Percentiles rank a stretch among this genome's conserved stretches.
phyloP scores from a whole-genome alignment of 305 asterid genomes.

The Fraxinus paxiana region DNA sequence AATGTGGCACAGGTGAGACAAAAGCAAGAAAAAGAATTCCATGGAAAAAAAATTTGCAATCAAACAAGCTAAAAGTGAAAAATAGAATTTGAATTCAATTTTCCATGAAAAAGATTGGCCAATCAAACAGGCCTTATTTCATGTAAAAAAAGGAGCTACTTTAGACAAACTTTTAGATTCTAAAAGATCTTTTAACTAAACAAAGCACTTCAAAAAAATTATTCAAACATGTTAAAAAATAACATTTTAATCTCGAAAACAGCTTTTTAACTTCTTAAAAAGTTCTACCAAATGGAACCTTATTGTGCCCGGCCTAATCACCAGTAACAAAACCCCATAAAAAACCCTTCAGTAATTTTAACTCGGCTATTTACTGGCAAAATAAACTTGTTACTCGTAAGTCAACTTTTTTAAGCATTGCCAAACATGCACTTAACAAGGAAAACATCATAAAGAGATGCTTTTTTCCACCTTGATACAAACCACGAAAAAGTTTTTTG shows the following conservation, averaged over 20 bases:
- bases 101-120: no score
- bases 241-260: no score
- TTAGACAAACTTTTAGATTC: no score
- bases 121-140: no score
- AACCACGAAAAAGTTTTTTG: background rate
- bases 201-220: background rate
- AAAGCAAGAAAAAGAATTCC: no score
- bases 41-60: no score
- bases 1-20: no score
- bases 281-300: background rate
- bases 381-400: background rate
- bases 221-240: background rate
- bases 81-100: no score
- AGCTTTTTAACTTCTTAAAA: no score
- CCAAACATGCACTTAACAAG: background rate
- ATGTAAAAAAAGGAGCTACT: background rate
- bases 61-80: no score
- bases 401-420: background rate
- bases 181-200: background rate
- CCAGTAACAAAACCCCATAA: background rate
- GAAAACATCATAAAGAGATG: background rate
- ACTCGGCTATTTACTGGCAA: background rate
- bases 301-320: background rate
- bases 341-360: background rate
- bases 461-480: background rate